Evolutionary conservation across 345 rosid genomes (phyloP).

Genomic region (Clarkia xantiana): DNA sequence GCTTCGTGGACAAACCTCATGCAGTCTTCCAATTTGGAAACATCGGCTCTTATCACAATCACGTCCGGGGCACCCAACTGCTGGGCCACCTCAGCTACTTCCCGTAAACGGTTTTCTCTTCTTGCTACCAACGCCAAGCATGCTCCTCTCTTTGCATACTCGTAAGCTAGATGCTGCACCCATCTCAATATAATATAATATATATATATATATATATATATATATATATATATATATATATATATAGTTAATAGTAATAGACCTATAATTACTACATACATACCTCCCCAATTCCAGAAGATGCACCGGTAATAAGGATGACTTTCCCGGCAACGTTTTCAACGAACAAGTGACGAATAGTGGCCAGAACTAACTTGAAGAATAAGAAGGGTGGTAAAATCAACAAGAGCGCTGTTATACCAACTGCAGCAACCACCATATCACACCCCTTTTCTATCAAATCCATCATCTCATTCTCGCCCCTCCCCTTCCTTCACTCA

Average conservation of each 20-base stretch:
- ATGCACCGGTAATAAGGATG: constrained; percentile 47
- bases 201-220: background rate
- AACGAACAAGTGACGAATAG: constrained; percentile 12
- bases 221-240: too few species aligned
- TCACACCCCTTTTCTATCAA: constrained; percentile 20
- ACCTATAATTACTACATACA: too few species aligned
- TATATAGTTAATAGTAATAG: too few species aligned
- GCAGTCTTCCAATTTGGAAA: constrained; percentile 16
- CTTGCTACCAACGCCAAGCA: constrained; percentile 25
- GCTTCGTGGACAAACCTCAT: constrained; percentile 9
- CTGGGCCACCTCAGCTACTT: constrained; percentile 13
- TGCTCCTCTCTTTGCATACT: constrained; percentile 24
- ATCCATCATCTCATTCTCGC: constrained; percentile 21
- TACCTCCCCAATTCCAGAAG: constrained; percentile 66
- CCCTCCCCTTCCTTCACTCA: too few species aligned
- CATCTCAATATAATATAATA: background rate
- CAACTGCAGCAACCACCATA: constrained; percentile 11
- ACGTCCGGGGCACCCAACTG: constrained; percentile 21
- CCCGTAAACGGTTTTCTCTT: constrained; percentile 13
- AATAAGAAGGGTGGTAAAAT: constrained; percentile 29
- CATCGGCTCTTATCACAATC: constrained; percentile 15
- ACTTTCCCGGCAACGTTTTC: constrained; percentile 56
- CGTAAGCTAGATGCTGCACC: constrained; percentile 30
- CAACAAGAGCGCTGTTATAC: constrained; percentile 17
- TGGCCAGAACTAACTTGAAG: constrained; percentile 17